Evolutionary conservation across 805 yeast species (phyloP).

Genomic region (Starmerella cellae): DNA sequence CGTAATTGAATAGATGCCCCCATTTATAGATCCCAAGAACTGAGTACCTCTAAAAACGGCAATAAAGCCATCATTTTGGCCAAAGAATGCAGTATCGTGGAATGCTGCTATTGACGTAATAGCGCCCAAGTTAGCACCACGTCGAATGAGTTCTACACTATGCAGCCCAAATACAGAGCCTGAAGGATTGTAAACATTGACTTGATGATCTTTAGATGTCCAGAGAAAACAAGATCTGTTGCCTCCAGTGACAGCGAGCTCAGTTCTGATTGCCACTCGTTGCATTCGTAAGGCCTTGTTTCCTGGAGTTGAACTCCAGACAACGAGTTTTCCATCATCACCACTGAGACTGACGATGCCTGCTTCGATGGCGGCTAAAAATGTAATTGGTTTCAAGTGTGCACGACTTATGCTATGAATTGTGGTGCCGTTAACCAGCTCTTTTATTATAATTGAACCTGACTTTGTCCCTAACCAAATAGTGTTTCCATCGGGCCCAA

Average conservation of each 20-base stretch:
- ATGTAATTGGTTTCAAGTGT: conserved; percentile 13
- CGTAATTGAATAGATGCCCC: conserved; percentile 25
- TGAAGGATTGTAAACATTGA: conserved; percentile 25
- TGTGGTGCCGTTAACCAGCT: background rate
- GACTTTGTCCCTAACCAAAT: conserved; percentile 13
- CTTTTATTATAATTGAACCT: conserved; percentile 2
- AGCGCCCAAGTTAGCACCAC: conserved; percentile 15
- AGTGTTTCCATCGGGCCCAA: conserved; percentile 3
- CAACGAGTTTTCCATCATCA: conserved; percentile 27
- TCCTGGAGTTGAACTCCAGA: conserved; percentile 24
- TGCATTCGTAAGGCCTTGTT: conserved; percentile 6
- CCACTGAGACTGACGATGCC: conserved; percentile 25
- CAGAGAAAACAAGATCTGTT: conserved; percentile 21
- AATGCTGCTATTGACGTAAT: conserved; percentile 17
- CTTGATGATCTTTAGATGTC: conserved; percentile 27
- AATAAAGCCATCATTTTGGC: conserved; percentile 32
- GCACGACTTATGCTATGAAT: conserved; percentile 4
- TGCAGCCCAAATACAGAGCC: conserved; percentile 8
- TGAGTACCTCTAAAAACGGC: conserved; percentile 23
- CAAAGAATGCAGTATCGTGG: conserved; percentile 27
- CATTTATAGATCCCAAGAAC: conserved; percentile 23
- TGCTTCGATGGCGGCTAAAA: background rate
- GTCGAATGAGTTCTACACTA: conserved; percentile 13
- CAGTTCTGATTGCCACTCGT: background rate
- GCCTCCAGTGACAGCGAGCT: conserved; percentile 3